Conservation (phyloP, 148 eudicot genomes). For the Vaccinium macrocarpon region DNA sequence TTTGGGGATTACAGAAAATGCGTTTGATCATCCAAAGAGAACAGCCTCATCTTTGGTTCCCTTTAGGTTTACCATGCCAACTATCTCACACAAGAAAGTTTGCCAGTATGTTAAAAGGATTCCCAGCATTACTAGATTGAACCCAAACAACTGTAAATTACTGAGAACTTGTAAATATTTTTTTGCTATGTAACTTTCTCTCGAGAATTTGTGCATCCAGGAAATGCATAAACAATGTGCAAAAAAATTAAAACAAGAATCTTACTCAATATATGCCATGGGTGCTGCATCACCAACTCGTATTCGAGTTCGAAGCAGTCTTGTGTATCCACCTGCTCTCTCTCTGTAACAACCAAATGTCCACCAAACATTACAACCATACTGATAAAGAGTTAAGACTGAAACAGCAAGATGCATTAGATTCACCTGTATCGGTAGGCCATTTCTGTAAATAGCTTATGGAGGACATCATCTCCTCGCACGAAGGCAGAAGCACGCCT, state of each 20-base stretch:
- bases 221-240: too few species aligned
- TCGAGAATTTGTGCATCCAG: not conserved
- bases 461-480: conserved; percentile 92
- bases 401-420: conserved; percentile 16
- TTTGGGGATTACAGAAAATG: not conserved
- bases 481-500: conserved; percentile 90
- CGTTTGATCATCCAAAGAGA: not conserved
- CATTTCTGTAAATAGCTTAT: conserved; percentile 85
- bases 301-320: conserved; percentile 86
- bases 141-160: not conserved
- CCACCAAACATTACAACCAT: conserved; percentile 4
- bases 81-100: not conserved
- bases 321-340: conserved; percentile 94
- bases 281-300: conserved; percentile 99
- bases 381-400: not conserved
- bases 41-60: not conserved
- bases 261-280: conserved; percentile 98
- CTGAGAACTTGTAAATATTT: not conserved
- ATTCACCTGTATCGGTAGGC: conserved; percentile 92
- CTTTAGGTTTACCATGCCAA: not conserved
- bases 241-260: not conserved
- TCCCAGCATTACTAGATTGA: not conserved
- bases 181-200: not conserved
- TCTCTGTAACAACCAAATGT: conserved; percentile 43
- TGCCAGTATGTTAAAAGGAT: not conserved